Conservation (phyloP, 1,139 yeast species). For the Saccharomyces hybrid region DNA sequence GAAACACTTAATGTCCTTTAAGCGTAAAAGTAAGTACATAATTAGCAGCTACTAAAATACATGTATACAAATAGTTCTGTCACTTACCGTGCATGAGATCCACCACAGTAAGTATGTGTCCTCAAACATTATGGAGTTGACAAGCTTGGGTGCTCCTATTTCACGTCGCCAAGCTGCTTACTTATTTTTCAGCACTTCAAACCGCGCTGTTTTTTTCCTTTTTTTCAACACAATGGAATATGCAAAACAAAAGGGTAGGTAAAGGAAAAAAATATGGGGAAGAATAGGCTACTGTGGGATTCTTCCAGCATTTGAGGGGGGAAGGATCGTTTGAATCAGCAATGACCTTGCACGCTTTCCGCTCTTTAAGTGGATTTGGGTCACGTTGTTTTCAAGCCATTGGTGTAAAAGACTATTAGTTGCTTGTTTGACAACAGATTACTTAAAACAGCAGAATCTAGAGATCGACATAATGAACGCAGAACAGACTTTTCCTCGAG, state of each 20-base stretch:
- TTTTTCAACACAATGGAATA: neutral
- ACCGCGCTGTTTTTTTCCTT: constrained; percentile 2
- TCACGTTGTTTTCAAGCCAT: neutral
- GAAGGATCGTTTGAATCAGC: neutral
- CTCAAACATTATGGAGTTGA: neutral
- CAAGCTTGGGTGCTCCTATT: no score
- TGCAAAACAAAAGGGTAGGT: neutral
- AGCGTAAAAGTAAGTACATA: neutral
- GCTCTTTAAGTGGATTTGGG: no score
- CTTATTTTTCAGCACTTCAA: neutral
- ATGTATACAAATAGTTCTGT: no score
- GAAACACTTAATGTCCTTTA: neutral
- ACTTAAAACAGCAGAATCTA: neutral
- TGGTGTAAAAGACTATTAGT: neutral
- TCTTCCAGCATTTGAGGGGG: neutral
- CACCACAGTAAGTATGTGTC: neutral
- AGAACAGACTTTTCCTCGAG: constrained; percentile 57
- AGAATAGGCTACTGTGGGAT: neutral
- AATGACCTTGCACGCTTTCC: neutral
- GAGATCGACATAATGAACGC: constrained; percentile 32
- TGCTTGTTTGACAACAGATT: neutral
- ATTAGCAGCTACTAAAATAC: no score
- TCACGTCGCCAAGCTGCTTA: no score
- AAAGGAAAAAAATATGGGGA: neutral
- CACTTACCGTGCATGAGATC: no score